These are phyloP conservation scores for Globisporangium megalacanthum DNA, from an alignment of 352 stramenopile species.

Conservation along the genomic window DNA sequence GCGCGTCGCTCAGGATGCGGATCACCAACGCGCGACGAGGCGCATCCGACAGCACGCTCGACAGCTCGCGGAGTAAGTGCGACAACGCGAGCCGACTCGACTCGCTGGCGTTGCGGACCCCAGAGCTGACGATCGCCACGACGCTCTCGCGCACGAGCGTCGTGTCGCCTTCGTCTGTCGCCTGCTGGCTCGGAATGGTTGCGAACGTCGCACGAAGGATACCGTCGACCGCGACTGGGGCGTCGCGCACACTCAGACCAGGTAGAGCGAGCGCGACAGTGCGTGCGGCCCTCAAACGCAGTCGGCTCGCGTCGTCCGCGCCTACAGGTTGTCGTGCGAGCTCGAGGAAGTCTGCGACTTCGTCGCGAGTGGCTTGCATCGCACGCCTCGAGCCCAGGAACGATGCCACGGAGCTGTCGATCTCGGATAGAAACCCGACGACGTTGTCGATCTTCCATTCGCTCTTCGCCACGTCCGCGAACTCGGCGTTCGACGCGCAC, in stretches of 20 bases:
- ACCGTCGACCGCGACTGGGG: slow-evolving; percentile 17
- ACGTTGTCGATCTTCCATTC: slow-evolving; percentile 36
- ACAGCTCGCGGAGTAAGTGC: slow-evolving; percentile 14
- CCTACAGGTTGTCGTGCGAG: slow-evolving; percentile 10
- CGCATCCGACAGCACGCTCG: slow-evolving; percentile 15
- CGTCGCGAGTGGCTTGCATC: slow-evolving; percentile 14
- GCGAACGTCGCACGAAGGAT: slow-evolving; percentile 4
- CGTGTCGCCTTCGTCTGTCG: slow-evolving; percentile 10
- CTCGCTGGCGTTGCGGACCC: not conserved
- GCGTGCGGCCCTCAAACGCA: slow-evolving; percentile 19
- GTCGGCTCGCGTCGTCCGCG: not conserved
- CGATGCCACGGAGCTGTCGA: slow-evolving; percentile 5
- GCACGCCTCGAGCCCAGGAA: slow-evolving; percentile 27
- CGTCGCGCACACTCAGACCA: slow-evolving; percentile 18
- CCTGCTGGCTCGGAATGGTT: not conserved
- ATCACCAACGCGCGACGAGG: slow-evolving; percentile 14
- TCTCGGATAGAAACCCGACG: slow-evolving; percentile 16
- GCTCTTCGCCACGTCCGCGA: slow-evolving; percentile 16
- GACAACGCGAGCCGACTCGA: not conserved
- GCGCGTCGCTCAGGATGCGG: slow-evolving; percentile 22
- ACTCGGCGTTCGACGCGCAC: slow-evolving; percentile 20
- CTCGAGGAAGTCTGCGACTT: slow-evolving; percentile 26
- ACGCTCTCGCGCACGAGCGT: slow-evolving; percentile 22
- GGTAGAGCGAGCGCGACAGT: slow-evolving; percentile 23
- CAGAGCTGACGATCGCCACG: slow-evolving; percentile 11